Conservation (phyloP, 345 rosid species). For the Streptanthus diversifolius region DNA sequence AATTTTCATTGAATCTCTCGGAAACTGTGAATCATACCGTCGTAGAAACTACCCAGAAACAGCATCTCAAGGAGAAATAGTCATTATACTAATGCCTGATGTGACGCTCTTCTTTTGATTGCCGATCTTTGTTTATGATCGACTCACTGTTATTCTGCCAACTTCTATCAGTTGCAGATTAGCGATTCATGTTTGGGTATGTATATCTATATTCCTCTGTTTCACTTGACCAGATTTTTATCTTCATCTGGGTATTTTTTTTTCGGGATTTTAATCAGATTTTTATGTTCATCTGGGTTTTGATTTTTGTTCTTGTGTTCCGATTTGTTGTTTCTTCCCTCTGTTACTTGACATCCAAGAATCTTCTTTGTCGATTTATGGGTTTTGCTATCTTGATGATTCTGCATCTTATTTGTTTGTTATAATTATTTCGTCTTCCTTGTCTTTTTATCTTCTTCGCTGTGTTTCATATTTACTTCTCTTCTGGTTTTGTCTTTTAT, state of each 20-base stretch:
- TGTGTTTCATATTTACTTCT: conserved; percentile 1
- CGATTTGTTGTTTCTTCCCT: conserved; percentile 13
- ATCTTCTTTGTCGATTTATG: neutral
- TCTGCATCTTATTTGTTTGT: conserved; percentile 33
- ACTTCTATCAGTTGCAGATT: conserved; percentile 9
- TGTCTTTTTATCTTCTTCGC: neutral
- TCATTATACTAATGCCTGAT: neutral
- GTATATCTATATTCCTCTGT: conserved; percentile 13
- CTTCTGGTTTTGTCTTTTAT: neutral
- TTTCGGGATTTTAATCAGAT: neutral
- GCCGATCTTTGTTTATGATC: neutral
- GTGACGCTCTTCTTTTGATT: conserved; percentile 12
- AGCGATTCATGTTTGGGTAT: conserved; percentile 17
- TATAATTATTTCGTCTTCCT: conserved; percentile 23
- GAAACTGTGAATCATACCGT: conserved; percentile 12
- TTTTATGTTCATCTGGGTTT: neutral
- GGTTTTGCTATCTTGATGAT: conserved; percentile 7
- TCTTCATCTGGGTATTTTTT: neutral
- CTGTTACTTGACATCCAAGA: conserved; percentile 23
- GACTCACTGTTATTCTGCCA: neutral
- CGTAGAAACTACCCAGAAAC: conserved; percentile 28
- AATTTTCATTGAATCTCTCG: neutral
- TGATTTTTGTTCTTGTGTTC: neutral
- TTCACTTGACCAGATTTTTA: conserved; percentile 1
- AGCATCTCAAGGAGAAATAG: conserved; percentile 11